These are phyloP conservation scores for Globisporangium irregulare DNA, from an alignment of 352 stramenopile species.

Conservation along the genomic window DNA sequence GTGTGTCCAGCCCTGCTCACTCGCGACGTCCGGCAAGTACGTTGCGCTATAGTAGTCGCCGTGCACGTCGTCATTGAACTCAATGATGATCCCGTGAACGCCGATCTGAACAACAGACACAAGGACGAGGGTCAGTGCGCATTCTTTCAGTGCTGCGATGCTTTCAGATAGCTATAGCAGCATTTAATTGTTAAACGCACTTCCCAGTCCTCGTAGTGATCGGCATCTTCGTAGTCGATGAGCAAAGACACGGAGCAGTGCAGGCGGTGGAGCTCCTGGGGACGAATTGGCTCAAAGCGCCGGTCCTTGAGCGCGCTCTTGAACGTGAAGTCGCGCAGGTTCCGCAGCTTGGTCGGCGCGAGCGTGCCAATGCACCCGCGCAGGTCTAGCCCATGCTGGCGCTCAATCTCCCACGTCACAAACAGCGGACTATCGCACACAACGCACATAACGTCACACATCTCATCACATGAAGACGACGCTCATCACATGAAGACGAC, in stretches of 20 bases:
- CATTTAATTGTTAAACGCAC: conserved; percentile 19
- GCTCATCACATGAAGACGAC: too few species aligned
- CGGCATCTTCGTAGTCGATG: conserved; percentile 71
- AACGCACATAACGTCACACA: not conserved
- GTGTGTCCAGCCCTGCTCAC: conserved; percentile 72
- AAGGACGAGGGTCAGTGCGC: not conserved
- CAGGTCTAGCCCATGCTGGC: conserved; percentile 37
- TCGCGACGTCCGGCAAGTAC: conserved; percentile 74
- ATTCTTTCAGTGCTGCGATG: not conserved
- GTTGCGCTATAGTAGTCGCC: conserved; percentile 63
- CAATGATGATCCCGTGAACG: conserved; percentile 79
- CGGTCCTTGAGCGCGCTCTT: conserved; percentile 78
- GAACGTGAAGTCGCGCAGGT: conserved; percentile 79
- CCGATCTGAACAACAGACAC: conserved; percentile 35
- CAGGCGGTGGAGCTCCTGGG: conserved; percentile 59
- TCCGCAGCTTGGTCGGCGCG: conserved; percentile 53
- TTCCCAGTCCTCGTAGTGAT: conserved; percentile 82
- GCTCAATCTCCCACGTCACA: conserved; percentile 84
- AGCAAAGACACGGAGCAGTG: conserved; percentile 82
- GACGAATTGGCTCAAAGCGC: conserved; percentile 71
- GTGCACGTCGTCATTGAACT: conserved; percentile 59
- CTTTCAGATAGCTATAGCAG: not conserved
- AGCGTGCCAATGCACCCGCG: conserved; percentile 82
- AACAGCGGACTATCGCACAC: conserved; percentile 53
- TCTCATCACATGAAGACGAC: too few species aligned